Evolutionary conservation across 768 basidiomycete species (phyloP).

Genomic region (Termitomyces sp.): DNA sequence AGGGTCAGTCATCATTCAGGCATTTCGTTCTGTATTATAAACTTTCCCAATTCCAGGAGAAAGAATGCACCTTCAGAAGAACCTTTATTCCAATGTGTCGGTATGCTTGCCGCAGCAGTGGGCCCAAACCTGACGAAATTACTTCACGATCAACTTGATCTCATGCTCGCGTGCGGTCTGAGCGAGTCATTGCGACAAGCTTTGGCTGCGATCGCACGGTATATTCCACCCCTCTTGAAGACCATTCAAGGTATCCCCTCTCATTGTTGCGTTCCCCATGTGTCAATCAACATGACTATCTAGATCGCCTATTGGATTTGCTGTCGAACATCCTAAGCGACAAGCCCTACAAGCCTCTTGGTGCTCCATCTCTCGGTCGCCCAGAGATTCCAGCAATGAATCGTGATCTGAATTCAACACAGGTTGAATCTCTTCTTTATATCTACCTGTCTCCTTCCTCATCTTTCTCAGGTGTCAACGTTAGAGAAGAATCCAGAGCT

Average conservation of each 20-base stretch:
- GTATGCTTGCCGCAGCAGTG: slow-evolving; percentile 92
- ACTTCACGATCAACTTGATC: slow-evolving; percentile 92
- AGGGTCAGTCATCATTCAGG: slow-evolving; percentile 53
- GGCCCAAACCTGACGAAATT: slow-evolving; percentile 95
- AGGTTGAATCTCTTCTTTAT: slow-evolving; percentile 28
- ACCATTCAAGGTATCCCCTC: slow-evolving; percentile 77
- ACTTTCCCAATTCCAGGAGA: slow-evolving; percentile 41
- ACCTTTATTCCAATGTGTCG: slow-evolving; percentile 96
- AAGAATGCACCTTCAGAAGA: slow-evolving; percentile 94
- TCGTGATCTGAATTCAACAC: slow-evolving; percentile 49
- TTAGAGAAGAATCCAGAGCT: slow-evolving; percentile 63
- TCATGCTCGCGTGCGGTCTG: slow-evolving; percentile 93
- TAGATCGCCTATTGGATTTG: slow-evolving; percentile 87
- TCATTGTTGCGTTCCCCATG: neutral
- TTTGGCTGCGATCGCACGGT: slow-evolving; percentile 75
- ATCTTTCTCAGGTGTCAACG: slow-evolving; percentile 33
- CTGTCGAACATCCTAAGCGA: slow-evolving; percentile 79
- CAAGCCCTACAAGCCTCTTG: slow-evolving; percentile 83
- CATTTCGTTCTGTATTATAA: neutral
- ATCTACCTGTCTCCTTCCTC: slow-evolving; percentile 2
- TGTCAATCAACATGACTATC: neutral
- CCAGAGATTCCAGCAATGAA: slow-evolving; percentile 46
- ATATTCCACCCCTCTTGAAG: slow-evolving; percentile 86
- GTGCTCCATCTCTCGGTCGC: slow-evolving; percentile 69
- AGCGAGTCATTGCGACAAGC: slow-evolving; percentile 87